Evolutionary conservation across 345 rosid genomes (phyloP).

Genomic region (Syzygium jambos): DNA sequence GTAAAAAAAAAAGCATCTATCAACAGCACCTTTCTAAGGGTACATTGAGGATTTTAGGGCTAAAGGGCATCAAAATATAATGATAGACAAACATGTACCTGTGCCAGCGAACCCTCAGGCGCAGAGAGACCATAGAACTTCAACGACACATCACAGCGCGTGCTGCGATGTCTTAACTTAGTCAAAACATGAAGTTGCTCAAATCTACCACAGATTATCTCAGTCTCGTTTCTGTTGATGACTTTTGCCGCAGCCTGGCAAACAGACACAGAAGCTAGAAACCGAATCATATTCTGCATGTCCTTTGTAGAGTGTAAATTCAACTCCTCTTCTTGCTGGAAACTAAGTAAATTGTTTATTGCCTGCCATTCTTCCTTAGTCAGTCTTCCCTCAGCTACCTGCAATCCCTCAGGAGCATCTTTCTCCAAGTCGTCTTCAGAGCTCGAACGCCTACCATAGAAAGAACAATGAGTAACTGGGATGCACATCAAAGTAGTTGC

Average conservation of each 20-base stretch:
- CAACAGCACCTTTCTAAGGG: neutral
- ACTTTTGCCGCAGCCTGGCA: constrained; percentile 86
- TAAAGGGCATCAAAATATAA: neutral
- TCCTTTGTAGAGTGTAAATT: constrained; percentile 60
- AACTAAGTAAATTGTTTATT: constrained; percentile 79
- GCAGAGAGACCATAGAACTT: constrained; percentile 90
- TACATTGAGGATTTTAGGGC: neutral
- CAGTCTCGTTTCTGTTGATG: constrained; percentile 49
- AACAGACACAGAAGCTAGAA: constrained; percentile 69
- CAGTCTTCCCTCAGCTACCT: constrained; percentile 48
- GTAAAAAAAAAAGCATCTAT: neutral
- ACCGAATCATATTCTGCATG: constrained; percentile 72
- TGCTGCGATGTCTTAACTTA: constrained; percentile 68
- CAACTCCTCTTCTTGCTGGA: constrained; percentile 76
- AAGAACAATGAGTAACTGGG: neutral
- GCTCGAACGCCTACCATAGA: constrained; percentile 42
- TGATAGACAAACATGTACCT: constrained; percentile 49
- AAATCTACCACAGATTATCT: constrained; percentile 87
- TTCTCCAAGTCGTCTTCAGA: constrained; percentile 45
- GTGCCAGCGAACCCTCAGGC: constrained; percentile 96
- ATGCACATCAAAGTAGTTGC: neutral
- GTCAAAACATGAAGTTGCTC: constrained; percentile 84
- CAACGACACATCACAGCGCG: constrained; percentile 64
- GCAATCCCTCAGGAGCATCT: constrained; percentile 39
- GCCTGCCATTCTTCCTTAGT: constrained; percentile 98